Base-by-base conservation (phyloP, 2,329 filamentous ascomycete genomes). In the Dactylellina leptospora region DNA sequence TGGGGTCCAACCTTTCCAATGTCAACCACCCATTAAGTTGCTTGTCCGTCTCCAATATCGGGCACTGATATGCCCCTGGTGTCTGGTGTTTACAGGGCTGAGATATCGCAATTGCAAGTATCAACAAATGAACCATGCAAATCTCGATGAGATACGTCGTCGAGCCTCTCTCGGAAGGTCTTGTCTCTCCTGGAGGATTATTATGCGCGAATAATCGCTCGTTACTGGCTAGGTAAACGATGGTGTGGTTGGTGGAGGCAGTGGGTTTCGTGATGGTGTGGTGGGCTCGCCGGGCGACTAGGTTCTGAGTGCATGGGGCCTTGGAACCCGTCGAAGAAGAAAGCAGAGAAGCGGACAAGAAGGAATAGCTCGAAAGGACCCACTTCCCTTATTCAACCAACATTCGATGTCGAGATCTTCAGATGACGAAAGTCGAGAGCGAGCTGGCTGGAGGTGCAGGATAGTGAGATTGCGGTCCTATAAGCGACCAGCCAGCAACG, bases 181-280 rank as follows among this genome's bases (percentile, higher is more conserved):
- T 62, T 40, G 38, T 27, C 27, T 22, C 28, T 66, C 56, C 23
- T 71, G 56, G 64, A 71, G 64, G 56, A 71, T 64, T 58, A 59
- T 42, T 64, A 64, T 72, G 68, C 68, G 68, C 53, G 59, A 72
- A 64, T 64, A 72, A 63, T 64, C 59, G 50, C 45, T 72, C 59
- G 68, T 55, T 64, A 72, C 53, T 64, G 68, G 58, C 51, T 48
- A 53, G 51, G 59, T 71, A 71, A 71, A 71, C 66, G 66, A 71
- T 50, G 40, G 27, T 48, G 44, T 42, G 42, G 53, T 55, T 55
- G 56, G 42, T 55, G 50, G 22, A 27, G 47, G 45, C 44, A 44
- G 48, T 54, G 33, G 36, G 18, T 25, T 27, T 13, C 33, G 11
- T 55, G 36, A 13, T 13, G 51, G 4, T 54, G 30, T n/a, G 11